Conservation (phyloP, 169 alveolate genomes). For the Eimeria brunetti region DNA sequence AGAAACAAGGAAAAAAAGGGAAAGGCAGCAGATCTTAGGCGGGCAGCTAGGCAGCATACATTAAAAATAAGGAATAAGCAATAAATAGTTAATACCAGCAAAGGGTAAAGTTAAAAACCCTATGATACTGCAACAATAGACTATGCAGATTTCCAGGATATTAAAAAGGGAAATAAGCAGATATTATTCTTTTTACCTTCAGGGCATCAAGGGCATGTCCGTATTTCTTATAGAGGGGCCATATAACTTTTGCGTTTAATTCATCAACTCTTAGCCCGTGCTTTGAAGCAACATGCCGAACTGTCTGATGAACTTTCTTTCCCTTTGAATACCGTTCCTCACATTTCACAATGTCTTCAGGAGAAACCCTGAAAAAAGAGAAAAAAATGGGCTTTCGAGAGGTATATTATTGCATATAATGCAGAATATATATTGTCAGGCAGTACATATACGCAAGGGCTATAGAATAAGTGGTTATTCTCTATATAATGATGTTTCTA, state of each 20-base stretch:
- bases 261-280: constrained; percentile 93
- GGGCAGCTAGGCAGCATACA: not conserved
- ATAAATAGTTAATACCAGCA: too few species aligned
- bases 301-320: constrained; percentile 96
- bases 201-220: constrained; percentile 98
- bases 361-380: constrained; percentile 91
- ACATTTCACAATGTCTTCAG: constrained; percentile 95
- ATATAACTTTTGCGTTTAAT: constrained; percentile 93
- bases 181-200: too few species aligned
- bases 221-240: constrained; percentile 97
- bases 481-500: too few species aligned
- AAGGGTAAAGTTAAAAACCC: too few species aligned
- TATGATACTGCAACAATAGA: too few species aligned
- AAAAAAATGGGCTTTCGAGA: too few species aligned
- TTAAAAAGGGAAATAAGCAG: too few species aligned
- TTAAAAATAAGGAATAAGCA: too few species aligned
- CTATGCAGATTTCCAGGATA: not conserved
- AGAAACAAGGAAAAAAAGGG: not conserved
- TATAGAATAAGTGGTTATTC: too few species aligned
- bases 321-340: constrained; percentile 95
- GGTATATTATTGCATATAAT: not conserved
- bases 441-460: too few species aligned
- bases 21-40: not conserved
- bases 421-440: too few species aligned
- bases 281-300: constrained; percentile 94